These are phyloP conservation scores for Eutrema salsugineum DNA, from an alignment of 441 rosid species.

Conservation along the genomic window DNA sequence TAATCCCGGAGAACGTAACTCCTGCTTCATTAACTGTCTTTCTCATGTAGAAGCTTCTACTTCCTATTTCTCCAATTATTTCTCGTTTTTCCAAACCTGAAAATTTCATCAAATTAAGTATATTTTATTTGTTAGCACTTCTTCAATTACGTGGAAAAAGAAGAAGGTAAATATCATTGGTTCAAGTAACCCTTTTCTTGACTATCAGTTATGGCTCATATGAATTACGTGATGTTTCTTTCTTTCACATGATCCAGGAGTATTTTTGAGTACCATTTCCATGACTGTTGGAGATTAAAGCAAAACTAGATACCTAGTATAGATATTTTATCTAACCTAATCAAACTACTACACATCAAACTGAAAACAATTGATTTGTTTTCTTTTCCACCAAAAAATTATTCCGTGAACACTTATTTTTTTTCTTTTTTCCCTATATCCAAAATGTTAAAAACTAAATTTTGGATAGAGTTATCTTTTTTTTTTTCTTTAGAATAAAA, in stretches of 20 bases:
- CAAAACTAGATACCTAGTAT: not conserved
- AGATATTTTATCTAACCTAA: not conserved
- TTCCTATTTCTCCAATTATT: constrained; percentile 62
- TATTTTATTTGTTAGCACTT: not conserved
- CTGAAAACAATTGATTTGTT: not conserved
- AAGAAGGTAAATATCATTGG: not conserved
- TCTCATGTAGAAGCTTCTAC: constrained; percentile 79
- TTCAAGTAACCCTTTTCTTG: not conserved
- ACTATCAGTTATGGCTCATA: not conserved
- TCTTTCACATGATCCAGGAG: not conserved
- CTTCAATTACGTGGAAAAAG: not conserved
- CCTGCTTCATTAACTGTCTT: constrained; percentile 30
- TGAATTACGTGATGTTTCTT: not conserved
- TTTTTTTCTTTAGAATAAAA: too few relatives aligned
- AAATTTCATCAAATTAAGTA: not conserved
- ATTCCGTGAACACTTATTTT: not conserved
- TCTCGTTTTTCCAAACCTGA: constrained; percentile 71
- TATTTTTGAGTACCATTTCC: not conserved
- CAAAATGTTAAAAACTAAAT: not conserved
- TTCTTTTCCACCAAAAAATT: not conserved
- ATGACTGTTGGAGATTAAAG: not conserved
- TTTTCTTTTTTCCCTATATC: not conserved
- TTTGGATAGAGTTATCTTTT: not conserved
- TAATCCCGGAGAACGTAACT: constrained; percentile 5
- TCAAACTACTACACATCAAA: not conserved